phyloP scores from a whole-genome alignment of 208 protist genomes.

The Polymyxa betae region DNA sequence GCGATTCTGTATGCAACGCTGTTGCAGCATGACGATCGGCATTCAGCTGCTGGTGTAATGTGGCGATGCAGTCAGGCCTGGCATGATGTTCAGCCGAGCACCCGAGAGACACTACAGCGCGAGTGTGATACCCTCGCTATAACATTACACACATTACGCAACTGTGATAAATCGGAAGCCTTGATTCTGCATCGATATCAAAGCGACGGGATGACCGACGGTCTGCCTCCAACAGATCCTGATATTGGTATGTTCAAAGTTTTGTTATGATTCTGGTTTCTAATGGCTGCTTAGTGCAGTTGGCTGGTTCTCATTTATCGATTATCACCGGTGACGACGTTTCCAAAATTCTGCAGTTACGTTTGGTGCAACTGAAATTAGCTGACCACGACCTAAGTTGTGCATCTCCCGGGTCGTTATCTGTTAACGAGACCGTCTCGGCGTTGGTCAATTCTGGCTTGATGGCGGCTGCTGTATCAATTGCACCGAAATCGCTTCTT shows the following conservation, averaged over 20 bases:
- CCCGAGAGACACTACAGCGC: background rate
- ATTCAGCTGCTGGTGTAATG: background rate
- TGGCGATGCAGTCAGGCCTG: background rate
- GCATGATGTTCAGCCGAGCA: background rate
- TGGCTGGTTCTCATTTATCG: background rate
- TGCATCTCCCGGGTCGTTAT: background rate
- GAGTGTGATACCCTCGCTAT: background rate
- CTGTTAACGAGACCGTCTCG: background rate
- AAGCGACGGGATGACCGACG: background rate
- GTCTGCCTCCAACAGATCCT: background rate
- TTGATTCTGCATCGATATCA: background rate
- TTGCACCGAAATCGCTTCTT: background rate
- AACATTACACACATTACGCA: background rate
- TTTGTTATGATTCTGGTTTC: background rate
- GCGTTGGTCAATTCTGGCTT: background rate
- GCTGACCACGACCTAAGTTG: background rate
- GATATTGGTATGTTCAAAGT: background rate
- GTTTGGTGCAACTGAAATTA: background rate
- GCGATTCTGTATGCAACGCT: background rate
- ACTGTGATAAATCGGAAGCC: background rate
- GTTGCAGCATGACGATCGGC: background rate
- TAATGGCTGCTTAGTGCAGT: background rate
- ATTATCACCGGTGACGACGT: background rate
- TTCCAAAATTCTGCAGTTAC: background rate
- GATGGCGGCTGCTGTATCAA: background rate